Base-by-base conservation (phyloP, 1,284 basidiomycete genomes). In the Phaffia rhodozyma region DNA sequence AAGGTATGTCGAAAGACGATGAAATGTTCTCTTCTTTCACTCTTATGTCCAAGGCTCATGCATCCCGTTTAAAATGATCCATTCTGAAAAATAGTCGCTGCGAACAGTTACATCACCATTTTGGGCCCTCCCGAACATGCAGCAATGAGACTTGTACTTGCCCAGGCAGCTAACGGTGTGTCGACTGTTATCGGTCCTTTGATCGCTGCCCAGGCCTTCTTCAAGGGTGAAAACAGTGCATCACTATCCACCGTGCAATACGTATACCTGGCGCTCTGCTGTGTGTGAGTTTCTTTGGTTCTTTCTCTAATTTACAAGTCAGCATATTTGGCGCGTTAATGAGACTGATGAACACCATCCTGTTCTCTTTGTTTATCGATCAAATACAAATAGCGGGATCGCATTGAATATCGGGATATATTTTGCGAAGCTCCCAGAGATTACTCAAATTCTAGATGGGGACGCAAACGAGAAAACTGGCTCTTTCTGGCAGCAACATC, bases 371-470 rank as follows among this genome's bases (percentile, higher is more conserved):
- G n/a, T n/a, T n/a, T n/a, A n/a, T n/a, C n/a, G n/a, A n/a, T n/a
- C n/a, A n/a, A n/a, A n/a, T n/a, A n/a, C n/a, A n/a, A n/a, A n/a
- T n/a, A n/a, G n/a, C 38, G 71, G 69, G 3, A 43, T 69, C 7
- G 47, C 71, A 25, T 52, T 71, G 60, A 71, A 71, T 68, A 65
- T 70, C 27, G 53, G 53, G 20, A 58, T 70, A 56, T 61, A 60
- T 32, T 73, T 72, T 47, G 68, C 68, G 56, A 71, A 69, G 55
- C 68, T 73, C 5, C 72, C 71, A 2, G 72, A 73, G 64, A 68
- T 72, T 5, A 50, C 57, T 23, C 71, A 73, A 61, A n/a, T 54
- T 54, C 9, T n/a, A n/a, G n/a, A n/a, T n/a, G n/a, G n/a, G n/a
- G n/a, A n/a, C n/a, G n/a, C n/a, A n/a, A n/a, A n/a, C n/a, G n/a